Evolutionary conservation across 441 rosid species (phyloP), one percentile per base, ranked within the genome.

Genomic region (Pelargonium cotyledonis): DNA sequence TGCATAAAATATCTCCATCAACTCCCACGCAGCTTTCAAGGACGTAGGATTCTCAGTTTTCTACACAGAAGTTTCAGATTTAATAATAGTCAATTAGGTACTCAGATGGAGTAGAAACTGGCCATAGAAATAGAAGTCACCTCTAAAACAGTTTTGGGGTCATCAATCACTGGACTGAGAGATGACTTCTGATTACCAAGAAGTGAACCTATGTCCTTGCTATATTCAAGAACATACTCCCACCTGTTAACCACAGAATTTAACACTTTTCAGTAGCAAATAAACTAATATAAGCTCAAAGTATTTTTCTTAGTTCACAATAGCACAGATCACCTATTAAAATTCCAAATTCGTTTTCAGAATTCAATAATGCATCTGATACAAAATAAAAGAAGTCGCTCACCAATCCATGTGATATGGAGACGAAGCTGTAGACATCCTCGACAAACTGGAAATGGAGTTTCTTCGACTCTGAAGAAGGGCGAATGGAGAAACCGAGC

Each of bases 21-120:
- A 78, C 82, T 90, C 95, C 99, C 99, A 94, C 1, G 96, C 99
- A 71, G 96, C 97, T 82, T 85, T 92, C 75, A 90, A 84, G 77
- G 79, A 77, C 8, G 81, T 85, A 44, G 95, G 87, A 73, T 84
- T 82, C 68, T 81, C 88, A 67, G 66, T 79, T 76, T 74, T 81
- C 93, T 90, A 67, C 78, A 82, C 47, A 29, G 29, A 16, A 21
- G 4, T 53, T 61, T 55, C 49, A 10, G 6, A 10, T 51, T 8
- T 8, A 21, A 11, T 1, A 10, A 35, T 10, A 46, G 23, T 7
- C 11, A 6, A 57, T 16, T 57, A 57, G 8, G 62, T 26, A 57
- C 19, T 57, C 62, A 57, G 7, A 57, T 16, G 47, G 47, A 43
- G 62, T 8, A 18, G 62, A 18, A 26, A 57, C 62, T 16, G 19